A percentile compares a stretch with the other conserved stretches of the same genome.
Evolutionary conservation across 75 land plant genomes (phyloP).

Genomic region (Pseudotsuga menziesii): DNA sequence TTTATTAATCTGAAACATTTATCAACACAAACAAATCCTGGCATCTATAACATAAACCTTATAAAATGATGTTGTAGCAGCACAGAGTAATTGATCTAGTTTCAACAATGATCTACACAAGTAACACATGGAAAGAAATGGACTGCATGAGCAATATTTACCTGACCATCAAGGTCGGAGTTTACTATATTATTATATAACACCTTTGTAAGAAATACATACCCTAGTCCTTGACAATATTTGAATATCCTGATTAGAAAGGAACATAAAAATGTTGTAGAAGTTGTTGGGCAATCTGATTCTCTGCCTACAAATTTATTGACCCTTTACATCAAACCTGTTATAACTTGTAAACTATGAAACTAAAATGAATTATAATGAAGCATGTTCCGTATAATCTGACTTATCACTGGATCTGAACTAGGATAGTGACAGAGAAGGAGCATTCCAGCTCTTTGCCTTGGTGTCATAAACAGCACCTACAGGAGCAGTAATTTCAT

Average conservation of each 20-base stretch:
- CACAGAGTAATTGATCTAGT: background rate
- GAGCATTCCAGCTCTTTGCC: no score
- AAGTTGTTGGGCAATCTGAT: background rate
- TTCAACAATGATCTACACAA: background rate
- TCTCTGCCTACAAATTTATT: background rate
- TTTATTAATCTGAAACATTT: background rate
- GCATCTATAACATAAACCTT: constrained; percentile 3
- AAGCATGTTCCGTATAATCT: no score
- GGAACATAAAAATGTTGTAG: background rate
- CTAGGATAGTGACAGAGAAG: no score
- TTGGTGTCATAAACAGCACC: no score
- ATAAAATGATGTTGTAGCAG: background rate
- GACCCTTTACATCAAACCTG: background rate
- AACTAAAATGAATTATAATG: background rate
- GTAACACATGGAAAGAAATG: background rate
- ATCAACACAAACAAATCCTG: background rate
- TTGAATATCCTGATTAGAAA: background rate
- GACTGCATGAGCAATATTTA: background rate
- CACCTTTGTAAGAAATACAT: background rate
- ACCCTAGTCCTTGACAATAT: background rate
- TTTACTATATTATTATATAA: background rate
- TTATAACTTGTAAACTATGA: background rate
- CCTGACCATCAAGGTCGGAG: background rate
- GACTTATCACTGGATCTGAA: no score
- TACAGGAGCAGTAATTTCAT: no score